These are phyloP conservation scores for Tylopilus sp. DNA, from an alignment of 768 basidiomycete genomes.

Conservation along the genomic window DNA sequence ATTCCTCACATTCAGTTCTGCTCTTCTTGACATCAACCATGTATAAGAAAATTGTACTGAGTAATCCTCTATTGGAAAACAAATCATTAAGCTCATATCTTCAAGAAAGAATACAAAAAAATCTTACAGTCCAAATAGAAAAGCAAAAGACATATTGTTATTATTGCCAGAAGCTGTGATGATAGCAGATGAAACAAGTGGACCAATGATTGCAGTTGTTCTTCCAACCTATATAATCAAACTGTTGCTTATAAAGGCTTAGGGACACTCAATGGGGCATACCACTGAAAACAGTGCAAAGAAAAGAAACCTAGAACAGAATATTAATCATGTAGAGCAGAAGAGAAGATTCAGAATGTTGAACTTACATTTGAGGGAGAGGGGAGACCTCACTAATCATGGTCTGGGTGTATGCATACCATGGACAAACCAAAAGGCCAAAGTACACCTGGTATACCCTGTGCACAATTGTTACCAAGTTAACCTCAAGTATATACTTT, in stretches of 20 bases:
- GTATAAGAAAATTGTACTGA: slow-evolving; percentile 51
- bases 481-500: not conserved
- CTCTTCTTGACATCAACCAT: slow-evolving; percentile 66
- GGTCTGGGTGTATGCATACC: slow-evolving; percentile 80
- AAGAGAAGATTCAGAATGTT: not conserved
- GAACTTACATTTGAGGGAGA: slow-evolving; percentile 61
- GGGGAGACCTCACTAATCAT: slow-evolving; percentile 82
- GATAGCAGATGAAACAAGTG: slow-evolving; percentile 71
- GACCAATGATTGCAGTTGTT: slow-evolving; percentile 74
- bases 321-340: not conserved
- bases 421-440: slow-evolving; percentile 71
- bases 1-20: slow-evolving; percentile 57
- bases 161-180: slow-evolving; percentile 66
- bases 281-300: slow-evolving; percentile 75
- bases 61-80: slow-evolving; percentile 10
- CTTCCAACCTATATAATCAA: slow-evolving; percentile 63
- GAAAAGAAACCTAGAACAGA: slow-evolving; percentile 55
- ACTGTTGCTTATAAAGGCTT: not conserved
- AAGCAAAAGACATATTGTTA: slow-evolving; percentile 73
- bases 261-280: slow-evolving; percentile 9
- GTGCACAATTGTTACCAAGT: not conserved
- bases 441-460: slow-evolving; percentile 72
- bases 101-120: not conserved
- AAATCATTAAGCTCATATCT: not conserved
- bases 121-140: slow-evolving; percentile 64